Evolutionary conservation across 371 early-diverging fungal species (phyloP), one percentile per base, ranked within the genome.

Genomic region (Mucor lusitanicus): DNA sequence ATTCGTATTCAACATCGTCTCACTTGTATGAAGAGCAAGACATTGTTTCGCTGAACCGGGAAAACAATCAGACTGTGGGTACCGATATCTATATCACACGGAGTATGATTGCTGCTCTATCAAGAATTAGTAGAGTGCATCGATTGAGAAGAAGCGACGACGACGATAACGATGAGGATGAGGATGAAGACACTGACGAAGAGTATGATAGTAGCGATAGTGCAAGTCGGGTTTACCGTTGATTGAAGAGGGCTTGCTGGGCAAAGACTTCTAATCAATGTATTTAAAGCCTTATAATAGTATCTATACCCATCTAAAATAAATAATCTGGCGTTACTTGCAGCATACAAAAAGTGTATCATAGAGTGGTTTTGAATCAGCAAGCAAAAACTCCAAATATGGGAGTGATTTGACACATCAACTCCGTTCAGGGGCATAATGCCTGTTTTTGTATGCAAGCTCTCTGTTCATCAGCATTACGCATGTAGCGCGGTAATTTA

Each of bases 1-100:
- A 67, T 0, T 78, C 81, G 0, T 78, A 75, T 55, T 75, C 77
- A 1, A 32, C 60, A 19, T 76, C 78, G 12, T 83, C 84, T 2
- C 70, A 62, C 11, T 70, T 83, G 74, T 70, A 70, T 62, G 75
- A 77, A 4, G 8, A 59, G 9, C 74, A 83, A 1, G 56, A 62
- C 3, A 78, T 83, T 28, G 50, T 83, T 1, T 37, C 57, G 0
- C 28, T 59, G 3, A 81, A 80, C 56, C 60, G 54, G 56, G 69
- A 71, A 48, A 59, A 61, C 27, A 72, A 70, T 39, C 57, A 42
- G 9, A 72, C 66, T 13, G 19, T 50, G 2, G 59, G 59, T 0
- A 28, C 50, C 9, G 60, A 74, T 39, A 61, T 60, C 12, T 71
- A 68, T 46, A 54, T 76, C 3, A 68, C 80, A 1, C 70, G 71